Evolutionary conservation across 2,329 filamentous ascomycete species (phyloP).

Genomic region (Neofusicoccum sp.): DNA sequence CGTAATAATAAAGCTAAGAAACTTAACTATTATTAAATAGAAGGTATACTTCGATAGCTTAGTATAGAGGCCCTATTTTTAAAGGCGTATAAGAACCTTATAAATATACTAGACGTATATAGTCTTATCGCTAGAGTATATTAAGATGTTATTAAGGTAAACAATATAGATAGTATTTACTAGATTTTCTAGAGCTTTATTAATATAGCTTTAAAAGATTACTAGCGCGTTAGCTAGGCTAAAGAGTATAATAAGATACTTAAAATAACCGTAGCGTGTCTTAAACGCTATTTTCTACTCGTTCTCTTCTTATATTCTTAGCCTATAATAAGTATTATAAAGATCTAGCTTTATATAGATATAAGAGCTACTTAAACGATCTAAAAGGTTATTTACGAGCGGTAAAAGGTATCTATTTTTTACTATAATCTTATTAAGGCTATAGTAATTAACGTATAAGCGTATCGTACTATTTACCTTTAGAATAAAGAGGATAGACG

Average conservation of each 20-base stretch:
- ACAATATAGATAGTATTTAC: background rate
- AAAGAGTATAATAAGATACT: too few species aligned
- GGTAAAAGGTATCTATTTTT: conserved; percentile 19
- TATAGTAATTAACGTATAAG: conserved; percentile 21
- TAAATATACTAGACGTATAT: conserved; percentile 27
- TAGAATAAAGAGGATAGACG: conserved; percentile 16
- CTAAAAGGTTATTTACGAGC: conserved; percentile 17
- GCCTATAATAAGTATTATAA: background rate
- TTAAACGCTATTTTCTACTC: too few species aligned
- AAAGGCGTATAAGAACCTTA: conserved; percentile 26
- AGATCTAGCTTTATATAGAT: too few species aligned
- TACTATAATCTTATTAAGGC: conserved; percentile 19
- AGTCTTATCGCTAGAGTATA: conserved; percentile 27
- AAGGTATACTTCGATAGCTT: conserved; percentile 33
- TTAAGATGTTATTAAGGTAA: conserved; percentile 29
- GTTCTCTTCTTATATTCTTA: too few species aligned
- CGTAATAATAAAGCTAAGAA: conserved; percentile 31
- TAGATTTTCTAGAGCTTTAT: background rate
- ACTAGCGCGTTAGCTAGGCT: too few species aligned
- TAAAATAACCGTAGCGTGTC: too few species aligned
- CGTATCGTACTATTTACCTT: conserved; percentile 11
- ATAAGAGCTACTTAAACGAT: background rate
- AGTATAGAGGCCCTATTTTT: conserved; percentile 22
- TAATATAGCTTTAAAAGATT: too few species aligned
- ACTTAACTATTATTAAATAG: conserved; percentile 28